Percentiles rank a stretch among this genome's conserved stretches.
Conservation (phyloP, 2,329 filamentous ascomycete genomes). For the Ophiostoma australiae region DNA sequence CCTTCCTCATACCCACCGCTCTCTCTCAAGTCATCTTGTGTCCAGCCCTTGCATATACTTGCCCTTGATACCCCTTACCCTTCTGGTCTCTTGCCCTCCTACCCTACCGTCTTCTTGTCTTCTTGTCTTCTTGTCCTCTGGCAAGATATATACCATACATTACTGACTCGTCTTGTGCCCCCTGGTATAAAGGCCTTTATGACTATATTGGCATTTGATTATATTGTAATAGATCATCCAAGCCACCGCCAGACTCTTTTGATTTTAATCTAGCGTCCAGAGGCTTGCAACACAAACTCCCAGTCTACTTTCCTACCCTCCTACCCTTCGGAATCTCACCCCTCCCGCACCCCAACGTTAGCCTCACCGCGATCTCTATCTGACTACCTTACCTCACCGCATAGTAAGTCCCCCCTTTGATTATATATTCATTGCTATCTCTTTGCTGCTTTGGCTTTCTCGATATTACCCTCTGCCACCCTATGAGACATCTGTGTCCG, state of each 20-base stretch:
- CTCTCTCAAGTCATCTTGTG: background rate
- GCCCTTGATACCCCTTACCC: background rate
- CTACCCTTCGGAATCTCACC: background rate
- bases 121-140: background rate
- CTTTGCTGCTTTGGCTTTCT: background rate
- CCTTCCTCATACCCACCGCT: background rate
- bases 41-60: slow-evolving; percentile 3
- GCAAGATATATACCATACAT: background rate
- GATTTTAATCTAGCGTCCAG: background rate
- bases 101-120: background rate
- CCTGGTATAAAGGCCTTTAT: background rate
- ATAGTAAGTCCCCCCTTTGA: background rate
- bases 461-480: slow-evolving; percentile 10
- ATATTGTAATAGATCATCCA: background rate
- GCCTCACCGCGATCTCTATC: background rate
- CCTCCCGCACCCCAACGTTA: background rate
- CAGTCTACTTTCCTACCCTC: background rate
- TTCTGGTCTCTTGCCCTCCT: background rate
- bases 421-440: background rate
- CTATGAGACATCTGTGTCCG: slow-evolving; percentile 13
- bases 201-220: background rate
- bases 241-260: background rate
- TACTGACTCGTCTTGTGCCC: slow-evolving; percentile 2
- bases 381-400: background rate
- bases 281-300: background rate